These are phyloP conservation scores for Paraurostyla sp. DNA, from an alignment of 73 alveolate species.

Conservation along the genomic window DNA sequence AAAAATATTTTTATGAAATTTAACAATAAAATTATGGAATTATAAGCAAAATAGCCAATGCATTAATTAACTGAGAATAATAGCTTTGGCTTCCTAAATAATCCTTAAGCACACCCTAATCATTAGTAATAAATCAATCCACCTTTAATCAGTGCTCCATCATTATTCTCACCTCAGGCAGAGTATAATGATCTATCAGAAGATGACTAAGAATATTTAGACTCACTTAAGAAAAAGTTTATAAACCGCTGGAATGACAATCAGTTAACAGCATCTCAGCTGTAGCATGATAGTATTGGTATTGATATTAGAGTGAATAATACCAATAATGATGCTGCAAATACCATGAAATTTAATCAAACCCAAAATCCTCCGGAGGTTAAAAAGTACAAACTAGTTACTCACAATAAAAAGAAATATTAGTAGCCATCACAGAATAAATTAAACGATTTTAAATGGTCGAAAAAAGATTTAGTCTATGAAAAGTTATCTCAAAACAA, in stretches of 20 bases:
- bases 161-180: neutral
- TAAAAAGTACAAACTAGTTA: constrained; percentile 11
- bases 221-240: neutral
- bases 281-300: neutral
- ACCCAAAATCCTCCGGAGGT: neutral
- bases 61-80: neutral
- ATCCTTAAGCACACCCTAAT: no score
- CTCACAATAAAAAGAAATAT: neutral
- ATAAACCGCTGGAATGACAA: neutral
- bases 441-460: neutral
- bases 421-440: neutral
- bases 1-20: no score
- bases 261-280: neutral
- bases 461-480: constrained; percentile 41
- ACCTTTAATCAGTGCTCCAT: neutral
- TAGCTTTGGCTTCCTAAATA: constrained; percentile 26
- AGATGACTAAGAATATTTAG: constrained; percentile 13
- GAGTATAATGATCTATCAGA: constrained; percentile 30
- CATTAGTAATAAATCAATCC: neutral
- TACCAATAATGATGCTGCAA: neutral
- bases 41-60: neutral
- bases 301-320: neutral
- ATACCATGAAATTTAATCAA: neutral
- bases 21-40: no score
- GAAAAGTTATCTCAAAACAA: constrained; percentile 45